Evolutionary conservation across 129 eudicot species (phyloP).

Genomic region (Solidago caesia): DNA sequence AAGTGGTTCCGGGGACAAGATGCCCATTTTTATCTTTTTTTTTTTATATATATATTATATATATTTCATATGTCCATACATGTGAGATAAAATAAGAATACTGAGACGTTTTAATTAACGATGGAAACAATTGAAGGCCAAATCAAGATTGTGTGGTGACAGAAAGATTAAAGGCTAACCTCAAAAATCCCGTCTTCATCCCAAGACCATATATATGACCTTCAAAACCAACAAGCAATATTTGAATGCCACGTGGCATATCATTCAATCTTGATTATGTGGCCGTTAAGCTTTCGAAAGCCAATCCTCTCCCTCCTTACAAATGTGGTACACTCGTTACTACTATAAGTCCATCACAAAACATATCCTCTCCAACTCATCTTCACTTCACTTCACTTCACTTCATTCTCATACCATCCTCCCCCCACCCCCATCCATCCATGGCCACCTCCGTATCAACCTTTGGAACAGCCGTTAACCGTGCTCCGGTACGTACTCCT

Average conservation of each 20-base stretch:
- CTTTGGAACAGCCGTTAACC: conserved; percentile 39
- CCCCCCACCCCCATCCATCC: neutral
- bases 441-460: conserved; percentile 41
- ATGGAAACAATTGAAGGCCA: conserved; percentile 12
- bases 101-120: neutral
- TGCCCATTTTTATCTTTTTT: too few species aligned
- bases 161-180: conserved; percentile 25
- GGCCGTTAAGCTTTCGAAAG: conserved; percentile 32
- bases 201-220: neutral
- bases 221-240: conserved; percentile 17
- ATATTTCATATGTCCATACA: neutral
- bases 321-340: conserved; percentile 39
- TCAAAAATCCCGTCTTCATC: conserved; percentile 31
- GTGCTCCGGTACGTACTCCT: conserved; percentile 26
- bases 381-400: conserved; percentile 61
- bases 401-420: conserved; percentile 44
- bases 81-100: neutral
- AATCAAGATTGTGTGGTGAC: conserved; percentile 27
- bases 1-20: too few species aligned
- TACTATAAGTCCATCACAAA: conserved; percentile 27
- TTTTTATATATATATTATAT: too few species aligned
- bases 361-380: conserved; percentile 27
- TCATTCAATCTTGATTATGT: conserved; percentile 32
- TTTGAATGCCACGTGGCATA: conserved; percentile 33
- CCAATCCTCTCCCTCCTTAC: conserved; percentile 31